Evolutionary conservation across 1,284 basidiomycete genomes (phyloP).

Genomic region (Gomphus sp.): DNA sequence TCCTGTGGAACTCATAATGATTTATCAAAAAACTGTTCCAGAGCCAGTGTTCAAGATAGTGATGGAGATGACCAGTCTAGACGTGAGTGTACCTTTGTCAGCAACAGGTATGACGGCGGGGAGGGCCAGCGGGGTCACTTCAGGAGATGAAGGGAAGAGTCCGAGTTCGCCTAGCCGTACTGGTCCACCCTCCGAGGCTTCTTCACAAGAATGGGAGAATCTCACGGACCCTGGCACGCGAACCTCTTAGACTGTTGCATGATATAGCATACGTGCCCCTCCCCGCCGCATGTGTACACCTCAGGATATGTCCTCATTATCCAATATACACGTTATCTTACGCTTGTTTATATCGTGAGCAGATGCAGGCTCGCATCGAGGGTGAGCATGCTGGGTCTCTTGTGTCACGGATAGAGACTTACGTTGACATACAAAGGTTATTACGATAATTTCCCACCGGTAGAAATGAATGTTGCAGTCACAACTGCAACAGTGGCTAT

Average conservation of each 20-base stretch:
- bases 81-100: conserved; percentile 66
- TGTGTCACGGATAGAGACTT: conserved; percentile 19
- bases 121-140: conserved; percentile 23
- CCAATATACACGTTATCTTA: conserved; percentile 54
- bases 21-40: conserved; percentile 91
- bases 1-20: conserved; percentile 84
- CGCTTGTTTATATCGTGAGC: conserved; percentile 22
- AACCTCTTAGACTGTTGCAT: conserved; percentile 6
- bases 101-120: conserved; percentile 23
- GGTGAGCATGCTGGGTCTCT: conserved; percentile 45
- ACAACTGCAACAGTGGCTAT: conserved; percentile 32
- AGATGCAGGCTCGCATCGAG: conserved; percentile 63
- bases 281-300: conserved; percentile 15
- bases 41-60: conserved; percentile 84
- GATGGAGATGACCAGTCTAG: conserved; percentile 81
- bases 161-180: conserved; percentile 32
- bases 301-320: conserved; percentile 20
- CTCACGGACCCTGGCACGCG: conserved; percentile 48
- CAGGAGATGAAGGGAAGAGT: conserved; percentile 45
- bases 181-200: conserved; percentile 70
- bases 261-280: conserved; percentile 5
- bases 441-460: conserved; percentile 63
- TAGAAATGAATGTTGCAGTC: conserved; percentile 56
- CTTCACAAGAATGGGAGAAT: conserved; percentile 81
- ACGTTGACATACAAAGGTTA: conserved; percentile 45